phyloP scores from a whole-genome alignment of 2,329 filamentous ascomycete species.

The Trichoderma sp. region DNA sequence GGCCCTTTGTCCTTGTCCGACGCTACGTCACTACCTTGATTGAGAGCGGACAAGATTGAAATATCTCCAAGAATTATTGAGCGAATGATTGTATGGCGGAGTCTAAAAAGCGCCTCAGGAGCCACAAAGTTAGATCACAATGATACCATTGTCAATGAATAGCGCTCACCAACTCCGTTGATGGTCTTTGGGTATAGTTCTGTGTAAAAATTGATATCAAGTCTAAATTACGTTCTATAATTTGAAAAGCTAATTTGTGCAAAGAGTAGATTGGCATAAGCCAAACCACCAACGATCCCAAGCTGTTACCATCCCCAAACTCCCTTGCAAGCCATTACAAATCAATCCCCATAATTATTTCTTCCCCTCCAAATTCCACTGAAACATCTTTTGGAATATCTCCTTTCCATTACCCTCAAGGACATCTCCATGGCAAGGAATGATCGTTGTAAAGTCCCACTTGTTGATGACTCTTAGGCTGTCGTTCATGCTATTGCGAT shows the following conservation, averaged over 20 bases:
- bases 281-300: slow-evolving; percentile 30
- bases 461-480: slow-evolving; percentile 67
- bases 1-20: no score
- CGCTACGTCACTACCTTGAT: not conserved
- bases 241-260: not conserved
- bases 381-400: slow-evolving; percentile 75
- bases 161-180: no score
- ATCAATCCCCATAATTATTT: not conserved
- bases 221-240: not conserved
- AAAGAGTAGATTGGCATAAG: not conserved
- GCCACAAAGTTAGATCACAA: not conserved
- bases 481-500: slow-evolving; percentile 69
- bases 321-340: not conserved
- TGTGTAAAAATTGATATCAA: not conserved
- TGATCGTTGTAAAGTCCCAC: slow-evolving; percentile 84
- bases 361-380: slow-evolving; percentile 69
- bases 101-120: not conserved
- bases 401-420: slow-evolving; percentile 74
- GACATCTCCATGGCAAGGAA: slow-evolving; percentile 93
- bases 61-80: not conserved
- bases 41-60: not conserved
- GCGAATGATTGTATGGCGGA: not conserved
- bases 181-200: no score
- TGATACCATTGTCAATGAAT: no score
- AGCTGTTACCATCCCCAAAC: not conserved